Base-by-base conservation (phyloP, 352 stramenopile species). In the Thraustotheca clavata region DNA sequence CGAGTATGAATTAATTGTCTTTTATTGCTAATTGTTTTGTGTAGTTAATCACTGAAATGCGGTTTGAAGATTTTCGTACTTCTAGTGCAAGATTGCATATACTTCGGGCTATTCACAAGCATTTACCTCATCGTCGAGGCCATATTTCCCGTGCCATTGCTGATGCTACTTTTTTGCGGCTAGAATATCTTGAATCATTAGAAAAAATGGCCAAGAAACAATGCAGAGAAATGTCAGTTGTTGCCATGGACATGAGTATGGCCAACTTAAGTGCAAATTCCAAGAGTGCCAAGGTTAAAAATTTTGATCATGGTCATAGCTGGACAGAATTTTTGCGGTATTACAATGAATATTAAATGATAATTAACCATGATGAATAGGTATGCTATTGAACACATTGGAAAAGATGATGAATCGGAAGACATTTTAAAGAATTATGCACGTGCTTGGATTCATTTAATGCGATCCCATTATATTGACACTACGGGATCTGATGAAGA, bases 61-160 rank as follows among this genome's bases (percentile, higher is more conserved):
- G 84, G 38, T 94, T 91, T 43, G 84, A 94, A 66, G 84, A 94
- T 66, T 91, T 88, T 60, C 85, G 85, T n/a, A 89, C 79, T 11
- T 79, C 85, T 43, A 94, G 85, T 43, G 78, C 80, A 11, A 76
- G 85, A 11, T 73, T 91, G 18, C 83, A 91, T 47, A 91, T 94
- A 31, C 49, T 94, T 26, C 85, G 85, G 22, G 85, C 85, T n/a
- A 89, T 94, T 63, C 85, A 91, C 71, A 87, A 89, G 55, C 86
- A 76, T 57, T 7, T 69, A 22, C 76, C 82, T 4, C 73, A 67
- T 63, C 90, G 90, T 63, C 77, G 83, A 1, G 43, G 88, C 26
- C 70, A 87, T 36, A 80, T 94, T 49, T 70, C 79, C 5, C 82
- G 80, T 32, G 85, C 85, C 47, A 72, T 94, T 24, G 78, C 79